Percentiles rank a stretch among this genome's conserved stretches.
These are phyloP conservation scores for Ceratocystis destructans DNA, from an alignment of 2,329 filamentous ascomycete genomes.

Conservation along the genomic window DNA sequence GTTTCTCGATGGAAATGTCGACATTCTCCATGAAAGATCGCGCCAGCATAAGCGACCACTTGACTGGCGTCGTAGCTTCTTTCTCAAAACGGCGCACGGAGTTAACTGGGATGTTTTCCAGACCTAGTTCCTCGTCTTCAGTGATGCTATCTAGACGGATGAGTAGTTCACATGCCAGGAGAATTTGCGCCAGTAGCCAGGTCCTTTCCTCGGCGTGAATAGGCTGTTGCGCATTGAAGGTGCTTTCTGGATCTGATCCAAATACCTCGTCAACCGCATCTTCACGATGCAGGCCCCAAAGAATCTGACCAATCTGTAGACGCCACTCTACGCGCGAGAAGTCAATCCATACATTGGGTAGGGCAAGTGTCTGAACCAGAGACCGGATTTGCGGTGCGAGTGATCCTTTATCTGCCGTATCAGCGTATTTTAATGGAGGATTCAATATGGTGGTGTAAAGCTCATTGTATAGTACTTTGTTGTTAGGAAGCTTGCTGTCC, in stretches of 20 bases:
- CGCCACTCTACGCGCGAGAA: conserved; percentile 64
- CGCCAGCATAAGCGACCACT: conserved; percentile 53
- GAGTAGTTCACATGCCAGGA: conserved; percentile 52
- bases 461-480: conserved; percentile 44
- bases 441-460: conserved; percentile 47
- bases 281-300: conserved; percentile 47
- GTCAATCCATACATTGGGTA: conserved; percentile 58
- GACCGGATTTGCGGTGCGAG: conserved; percentile 57
- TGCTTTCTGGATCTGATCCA: conserved; percentile 33
- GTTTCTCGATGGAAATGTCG: conserved; percentile 36
- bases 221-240: conserved; percentile 32
- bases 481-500: neutral
- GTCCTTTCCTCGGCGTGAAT: conserved; percentile 43
- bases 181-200: conserved; percentile 52
- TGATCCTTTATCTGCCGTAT: conserved; percentile 45
- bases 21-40: conserved; percentile 57
- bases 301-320: conserved; percentile 55
- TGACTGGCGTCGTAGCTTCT: conserved; percentile 46
- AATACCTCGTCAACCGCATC: conserved; percentile 32
- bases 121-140: conserved; percentile 42
- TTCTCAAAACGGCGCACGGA: conserved; percentile 49
- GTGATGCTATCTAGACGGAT: conserved; percentile 50
- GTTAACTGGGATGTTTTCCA: conserved; percentile 38
- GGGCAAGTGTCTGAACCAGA: conserved; percentile 49
- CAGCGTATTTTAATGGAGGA: conserved; percentile 42